Evolutionary conservation across 176 grass and related monocot species (phyloP).

Genomic region (Triticum monococcum): DNA sequence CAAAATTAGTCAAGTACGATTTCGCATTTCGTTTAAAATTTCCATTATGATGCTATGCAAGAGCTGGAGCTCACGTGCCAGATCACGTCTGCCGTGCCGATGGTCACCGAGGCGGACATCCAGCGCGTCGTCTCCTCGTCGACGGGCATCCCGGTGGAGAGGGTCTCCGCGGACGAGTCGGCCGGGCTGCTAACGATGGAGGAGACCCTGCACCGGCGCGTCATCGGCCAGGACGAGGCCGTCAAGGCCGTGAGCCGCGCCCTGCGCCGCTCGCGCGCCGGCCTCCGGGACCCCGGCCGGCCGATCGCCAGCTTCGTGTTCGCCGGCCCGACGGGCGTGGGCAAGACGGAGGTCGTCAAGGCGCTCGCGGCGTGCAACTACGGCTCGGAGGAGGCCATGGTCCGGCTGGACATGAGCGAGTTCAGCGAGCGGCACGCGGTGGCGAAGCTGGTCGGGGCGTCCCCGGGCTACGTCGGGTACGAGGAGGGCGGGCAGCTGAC

Average conservation of each 20-base stretch:
- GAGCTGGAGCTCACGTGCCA: conserved; percentile 64
- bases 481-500: conserved; percentile 90
- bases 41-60: neutral
- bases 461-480: conserved; percentile 88
- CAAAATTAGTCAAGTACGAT: neutral
- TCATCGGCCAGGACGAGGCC: conserved; percentile 83
- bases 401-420: conserved; percentile 87
- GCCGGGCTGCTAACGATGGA: conserved; percentile 79
- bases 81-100: conserved; percentile 49
- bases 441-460: conserved; percentile 67
- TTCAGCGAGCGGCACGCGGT: conserved; percentile 75
- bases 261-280: conserved; percentile 68
- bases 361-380: conserved; percentile 71
- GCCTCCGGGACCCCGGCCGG: conserved; percentile 66
- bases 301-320: conserved; percentile 90
- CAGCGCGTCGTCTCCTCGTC: conserved; percentile 82
- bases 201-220: conserved; percentile 66
- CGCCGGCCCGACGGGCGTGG: conserved; percentile 81
- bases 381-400: conserved; percentile 88
- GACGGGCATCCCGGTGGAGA: conserved; percentile 90
- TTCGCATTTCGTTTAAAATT: neutral
- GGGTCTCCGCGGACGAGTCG: conserved; percentile 75
- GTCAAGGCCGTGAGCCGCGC: conserved; percentile 76
- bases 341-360: conserved; percentile 87
- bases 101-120: conserved; percentile 80